These are phyloP conservation scores for Cadophora sp. DNA, from an alignment of 2,329 filamentous ascomycete genomes.

Conservation along the genomic window DNA sequence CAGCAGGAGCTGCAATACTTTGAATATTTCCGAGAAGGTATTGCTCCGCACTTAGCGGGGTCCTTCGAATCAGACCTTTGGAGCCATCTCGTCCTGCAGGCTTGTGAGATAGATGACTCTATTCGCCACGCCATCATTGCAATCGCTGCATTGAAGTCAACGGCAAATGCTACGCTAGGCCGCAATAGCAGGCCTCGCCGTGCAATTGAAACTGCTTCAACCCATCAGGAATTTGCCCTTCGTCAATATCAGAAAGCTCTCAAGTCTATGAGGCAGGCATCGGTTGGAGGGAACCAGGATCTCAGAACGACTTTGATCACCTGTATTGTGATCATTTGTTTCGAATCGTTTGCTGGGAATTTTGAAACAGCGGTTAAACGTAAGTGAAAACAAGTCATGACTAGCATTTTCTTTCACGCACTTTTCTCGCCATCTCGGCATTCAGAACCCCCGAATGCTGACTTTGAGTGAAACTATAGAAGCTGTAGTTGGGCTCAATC, in stretches of 20 bases:
- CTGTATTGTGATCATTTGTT: slow-evolving; percentile 67
- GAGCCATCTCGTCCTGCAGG: slow-evolving; percentile 64
- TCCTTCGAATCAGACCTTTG: slow-evolving; percentile 70
- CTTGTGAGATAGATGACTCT: slow-evolving; percentile 63
- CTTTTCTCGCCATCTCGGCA: no score
- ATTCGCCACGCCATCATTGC: slow-evolving; percentile 69
- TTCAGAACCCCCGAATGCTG: background rate
- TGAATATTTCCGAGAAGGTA: slow-evolving; percentile 60
- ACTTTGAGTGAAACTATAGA: slow-evolving; percentile 38
- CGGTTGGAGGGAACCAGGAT: slow-evolving; percentile 47
- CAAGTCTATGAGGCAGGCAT: slow-evolving; percentile 53
- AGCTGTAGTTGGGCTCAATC: slow-evolving; percentile 56
- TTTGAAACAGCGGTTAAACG: slow-evolving; percentile 62
- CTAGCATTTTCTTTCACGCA: background rate
- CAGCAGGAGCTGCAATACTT: slow-evolving; percentile 62
- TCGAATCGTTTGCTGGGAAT: slow-evolving; percentile 68
- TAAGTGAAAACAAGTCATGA: background rate
- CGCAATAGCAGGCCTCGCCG: slow-evolving; percentile 48
- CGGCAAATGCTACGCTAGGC: slow-evolving; percentile 56
- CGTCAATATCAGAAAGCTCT: slow-evolving; percentile 63
- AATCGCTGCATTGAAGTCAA: slow-evolving; percentile 68
- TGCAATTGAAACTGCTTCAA: slow-evolving; percentile 39
- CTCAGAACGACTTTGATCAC: slow-evolving; percentile 64
- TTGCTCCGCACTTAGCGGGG: slow-evolving; percentile 67
- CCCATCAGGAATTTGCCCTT: slow-evolving; percentile 64